Percentiles rank a stretch among this genome's conserved stretches.
Conservation (phyloP, 352 stramenopile genomes). For the Phytopythium montanum region DNA sequence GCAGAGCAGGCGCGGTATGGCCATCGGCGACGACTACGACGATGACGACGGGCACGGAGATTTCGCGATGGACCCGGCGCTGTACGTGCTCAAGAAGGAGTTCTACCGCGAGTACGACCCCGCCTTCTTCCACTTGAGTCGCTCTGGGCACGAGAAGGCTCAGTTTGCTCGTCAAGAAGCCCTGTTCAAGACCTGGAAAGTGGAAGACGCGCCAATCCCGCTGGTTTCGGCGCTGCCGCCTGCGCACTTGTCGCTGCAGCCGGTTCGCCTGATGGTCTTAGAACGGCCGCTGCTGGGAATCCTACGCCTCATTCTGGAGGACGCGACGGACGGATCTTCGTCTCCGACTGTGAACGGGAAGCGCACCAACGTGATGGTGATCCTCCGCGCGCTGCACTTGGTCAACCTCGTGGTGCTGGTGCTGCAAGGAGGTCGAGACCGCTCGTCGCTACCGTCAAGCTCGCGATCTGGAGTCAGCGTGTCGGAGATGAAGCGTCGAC, state of each 20-base stretch:
- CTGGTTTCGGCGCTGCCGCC: conserved; percentile 56
- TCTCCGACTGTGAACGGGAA: conserved; percentile 21
- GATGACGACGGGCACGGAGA: conserved; percentile 33
- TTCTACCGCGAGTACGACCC: conserved; percentile 81
- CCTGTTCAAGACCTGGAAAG: conserved; percentile 80
- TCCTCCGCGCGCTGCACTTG: conserved; percentile 60
- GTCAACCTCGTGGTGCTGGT: conserved; percentile 68
- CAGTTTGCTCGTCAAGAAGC: conserved; percentile 77
- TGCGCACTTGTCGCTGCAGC: conserved; percentile 46
- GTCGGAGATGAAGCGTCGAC: conserved; percentile 40
- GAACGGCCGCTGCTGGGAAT: conserved; percentile 62
- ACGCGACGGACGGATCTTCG: conserved; percentile 24
- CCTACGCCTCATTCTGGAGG: conserved; percentile 63
- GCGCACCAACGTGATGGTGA: conserved; percentile 64
- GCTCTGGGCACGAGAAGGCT: conserved; percentile 72
- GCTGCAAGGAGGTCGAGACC: conserved; percentile 33
- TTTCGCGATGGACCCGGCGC: conserved; percentile 61
- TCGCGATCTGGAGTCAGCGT: conserved; percentile 19
- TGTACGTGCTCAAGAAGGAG: conserved; percentile 78
- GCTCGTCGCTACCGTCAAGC: not conserved
- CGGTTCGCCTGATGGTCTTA: conserved; percentile 53
- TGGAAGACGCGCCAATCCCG: conserved; percentile 62
- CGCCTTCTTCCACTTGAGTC: conserved; percentile 73
- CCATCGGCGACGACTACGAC: conserved; percentile 20
- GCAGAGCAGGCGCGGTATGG: conserved; percentile 42